Evolutionary conservation across 768 basidiomycete genomes (phyloP), one percentile per base, ranked within the genome.

Genomic region (Baorangia bicolor): DNA sequence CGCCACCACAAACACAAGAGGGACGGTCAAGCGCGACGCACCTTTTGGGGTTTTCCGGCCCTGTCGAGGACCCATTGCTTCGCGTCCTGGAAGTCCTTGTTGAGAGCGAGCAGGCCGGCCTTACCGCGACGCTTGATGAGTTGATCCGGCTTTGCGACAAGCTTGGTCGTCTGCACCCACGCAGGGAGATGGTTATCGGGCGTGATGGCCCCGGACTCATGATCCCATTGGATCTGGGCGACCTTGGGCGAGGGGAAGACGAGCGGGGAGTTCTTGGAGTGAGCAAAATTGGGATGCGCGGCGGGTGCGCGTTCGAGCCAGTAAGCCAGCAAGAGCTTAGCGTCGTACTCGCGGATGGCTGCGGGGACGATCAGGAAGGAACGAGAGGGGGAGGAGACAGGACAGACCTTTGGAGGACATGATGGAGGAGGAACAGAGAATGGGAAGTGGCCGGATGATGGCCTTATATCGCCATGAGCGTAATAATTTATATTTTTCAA

Each of bases 121-220:
- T 99, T 99, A 68, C 97, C 97, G 59, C 97, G 91, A 62, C 97
- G 90, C 81, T 98, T 99, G 85, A 98, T 98, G 75, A 98, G 88
- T 78, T 97, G 94, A 78, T 96, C 94, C 25, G 94, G 94, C 78
- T 97, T 97, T 18, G 87, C 94, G 67, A 97, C 94, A 72, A 96
- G 91, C 80, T 92, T 92, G 63, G 72, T 84, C 62, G 80, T 84
- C 77, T 84, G 86, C 34, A 94, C 88, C 92, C 92, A 94, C 64
- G 80, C 74, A 16, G 91, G 91, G 30, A 94, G 75, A 57, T 78
- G 74, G 37, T 69, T 77, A 53, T 86, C 85, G 34, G 83, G 75
- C 1, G 84, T 84, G 74, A 85, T 77, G 3, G 80, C 65, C 48
- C 78, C 79, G 8, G 90, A 87, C 41, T 74, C 81, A 4, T 88